These are phyloP conservation scores for Wickerhamiella pararugosa DNA, from an alignment of 1,139 yeast genomes.

Conservation along the genomic window DNA sequence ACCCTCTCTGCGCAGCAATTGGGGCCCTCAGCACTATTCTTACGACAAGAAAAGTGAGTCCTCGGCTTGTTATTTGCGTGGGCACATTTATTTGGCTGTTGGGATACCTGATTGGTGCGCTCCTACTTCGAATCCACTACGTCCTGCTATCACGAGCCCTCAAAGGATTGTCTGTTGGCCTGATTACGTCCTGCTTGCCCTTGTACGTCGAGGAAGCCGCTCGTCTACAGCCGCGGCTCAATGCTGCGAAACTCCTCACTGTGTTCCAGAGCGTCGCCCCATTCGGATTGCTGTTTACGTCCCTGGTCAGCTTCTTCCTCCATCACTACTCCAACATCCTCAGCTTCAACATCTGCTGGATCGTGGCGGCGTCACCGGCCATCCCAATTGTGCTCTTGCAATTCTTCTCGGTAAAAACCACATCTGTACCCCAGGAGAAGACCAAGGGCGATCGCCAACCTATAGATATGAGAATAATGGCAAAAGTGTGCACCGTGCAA, in stretches of 20 bases:
- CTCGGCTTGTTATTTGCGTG: conserved; percentile 10
- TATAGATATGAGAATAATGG: conserved; percentile 37
- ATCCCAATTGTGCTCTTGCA: conserved; percentile 37
- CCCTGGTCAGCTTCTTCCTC: conserved; percentile 21
- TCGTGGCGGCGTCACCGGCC: conserved; percentile 44
- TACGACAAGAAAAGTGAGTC: conserved; percentile 1
- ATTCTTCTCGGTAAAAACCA: conserved; percentile 27
- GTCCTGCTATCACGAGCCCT: conserved; percentile 39
- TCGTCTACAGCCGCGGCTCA: conserved; percentile 24
- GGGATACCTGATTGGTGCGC: conserved; percentile 14
- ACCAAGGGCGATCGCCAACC: too few species aligned
- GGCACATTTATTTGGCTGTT: conserved; percentile 10
- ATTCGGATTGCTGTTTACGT: conserved; percentile 33
- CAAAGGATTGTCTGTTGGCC: conserved; percentile 50
- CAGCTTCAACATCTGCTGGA: conserved; percentile 48
- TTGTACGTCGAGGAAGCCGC: conserved; percentile 49
- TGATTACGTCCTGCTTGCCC: conserved; percentile 48
- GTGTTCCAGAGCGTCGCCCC: conserved; percentile 51
- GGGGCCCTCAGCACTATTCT: conserved; percentile 10
- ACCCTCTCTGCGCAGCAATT: conserved; percentile 29
- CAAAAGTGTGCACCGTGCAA: conserved; percentile 38
- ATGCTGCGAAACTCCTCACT: conserved; percentile 44
- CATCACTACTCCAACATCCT: conserved; percentile 20
- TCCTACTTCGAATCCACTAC: conserved; percentile 10
- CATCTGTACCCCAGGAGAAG: too few species aligned